Conservation (phyloP, 257 asterid species). For the Leonotis leonurus region DNA sequence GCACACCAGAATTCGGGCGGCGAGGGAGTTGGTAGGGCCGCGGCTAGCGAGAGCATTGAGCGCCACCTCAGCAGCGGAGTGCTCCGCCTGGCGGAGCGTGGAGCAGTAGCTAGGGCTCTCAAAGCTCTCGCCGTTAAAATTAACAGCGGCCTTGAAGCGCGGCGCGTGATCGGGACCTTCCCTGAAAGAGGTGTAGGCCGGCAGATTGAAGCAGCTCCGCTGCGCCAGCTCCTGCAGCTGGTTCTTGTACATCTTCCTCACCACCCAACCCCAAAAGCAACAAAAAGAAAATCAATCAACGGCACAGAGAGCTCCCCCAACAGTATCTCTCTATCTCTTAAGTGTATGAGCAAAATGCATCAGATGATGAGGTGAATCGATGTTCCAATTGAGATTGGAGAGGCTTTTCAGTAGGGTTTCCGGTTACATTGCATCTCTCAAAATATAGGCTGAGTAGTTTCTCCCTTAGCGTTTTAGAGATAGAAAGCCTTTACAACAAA, state of each 20-base stretch:
- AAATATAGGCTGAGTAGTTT: conserved; percentile 12
- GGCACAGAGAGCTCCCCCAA: conserved; percentile 8
- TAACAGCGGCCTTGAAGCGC: conserved; percentile 75
- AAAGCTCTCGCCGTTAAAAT: conserved; percentile 73
- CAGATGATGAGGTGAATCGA: conserved; percentile 21
- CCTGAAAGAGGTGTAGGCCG: conserved; percentile 61
- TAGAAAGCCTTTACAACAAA: conserved; percentile 22
- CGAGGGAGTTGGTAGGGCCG: conserved; percentile 75
- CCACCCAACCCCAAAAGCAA: not conserved
- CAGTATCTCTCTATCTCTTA: not conserved
- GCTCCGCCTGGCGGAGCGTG: conserved; percentile 88
- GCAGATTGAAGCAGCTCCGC: conserved; percentile 88
- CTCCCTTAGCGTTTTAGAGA: conserved; percentile 10
- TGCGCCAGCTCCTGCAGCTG: conserved; percentile 95
- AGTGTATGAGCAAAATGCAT: conserved; percentile 18
- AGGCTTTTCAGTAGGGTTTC: conserved; percentile 30
- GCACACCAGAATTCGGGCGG: conserved; percentile 65
- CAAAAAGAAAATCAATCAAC: conserved; percentile 11
- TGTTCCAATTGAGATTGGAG: conserved; percentile 29
- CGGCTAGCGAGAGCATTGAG: conserved; percentile 55
- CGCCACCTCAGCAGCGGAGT: conserved; percentile 90
- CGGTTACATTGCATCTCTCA: conserved; percentile 32
- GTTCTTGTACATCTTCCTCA: conserved; percentile 62
- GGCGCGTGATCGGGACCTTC: conserved; percentile 98
- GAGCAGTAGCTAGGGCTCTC: conserved; percentile 82